Evolutionary conservation across 2,329 filamentous ascomycete species (phyloP), one percentile per base, ranked within the genome.

Genomic region (Fusarium sp.): DNA sequence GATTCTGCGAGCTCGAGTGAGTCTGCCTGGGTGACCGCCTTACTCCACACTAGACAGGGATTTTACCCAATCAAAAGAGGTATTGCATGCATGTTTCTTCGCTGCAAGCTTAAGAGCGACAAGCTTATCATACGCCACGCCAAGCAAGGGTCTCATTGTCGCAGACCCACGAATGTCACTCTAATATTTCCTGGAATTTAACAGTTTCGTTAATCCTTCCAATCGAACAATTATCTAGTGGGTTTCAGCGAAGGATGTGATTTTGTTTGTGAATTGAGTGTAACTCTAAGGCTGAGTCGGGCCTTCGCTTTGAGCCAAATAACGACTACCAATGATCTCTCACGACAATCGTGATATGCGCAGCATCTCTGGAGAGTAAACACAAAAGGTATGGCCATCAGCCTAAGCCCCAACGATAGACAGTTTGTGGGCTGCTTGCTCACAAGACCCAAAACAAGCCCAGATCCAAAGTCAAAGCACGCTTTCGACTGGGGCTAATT

Each of bases 21-120:
- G 26, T 65, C 62, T 65, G 62, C 62, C 62, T 65, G 40, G 53
- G 62, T 65, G 62, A 65, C 62, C 60, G 62, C 61, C 62, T 65
- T 44, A 44, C 15, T 47, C 39, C 44, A 52, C 46, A 28, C 5
- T 3, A 4, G 7, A 5, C 60, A 65, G 5, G 62, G 62, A 15
- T 31, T 7, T 2, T 1, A 13, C 61, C 61, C 61, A 63, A 63
- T 63, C 1, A 59, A 11, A 50, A 17, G 13, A n/a, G 8, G 2
- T 10, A 17, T 31, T 9, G 4, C 1, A 5, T 17, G 43, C 64
- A 45, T 65, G 43, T 1, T 57, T 39, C 39, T 26, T 31, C 42
- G 31, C 53, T 65, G 65, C 54, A 51, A 65, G 65, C 49, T 68
- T 68, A 61, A 61, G 9, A 24, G 34, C 45, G 22, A 59, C 56